Evolutionary conservation across 176 grass and related monocot species (phyloP), one percentile per base, ranked within the genome.

Genomic region (Bolboschoenus planiculmis): DNA sequence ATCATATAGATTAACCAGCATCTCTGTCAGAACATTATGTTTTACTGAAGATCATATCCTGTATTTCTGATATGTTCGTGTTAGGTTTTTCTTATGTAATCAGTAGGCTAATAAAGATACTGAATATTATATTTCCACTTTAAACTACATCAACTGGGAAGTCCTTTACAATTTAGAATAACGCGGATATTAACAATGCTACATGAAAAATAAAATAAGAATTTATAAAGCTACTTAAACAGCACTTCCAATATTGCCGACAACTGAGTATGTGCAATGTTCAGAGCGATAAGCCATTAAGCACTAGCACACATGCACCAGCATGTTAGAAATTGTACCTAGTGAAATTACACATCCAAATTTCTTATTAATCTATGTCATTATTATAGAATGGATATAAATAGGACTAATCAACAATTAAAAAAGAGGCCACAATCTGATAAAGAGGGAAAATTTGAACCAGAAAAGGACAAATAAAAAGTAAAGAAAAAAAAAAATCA

Each of bases 1-100:
- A 95, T 95, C 84, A 87, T 98, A 54, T 77, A 15, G 7, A 81
- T 29, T 51, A 79, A 43, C 5, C 31, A 4, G 50, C 10, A 0
- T 48, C 57, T 85, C 39, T 78, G 16, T 86, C 2, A 35, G 50
- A 33, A 15, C 56, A 81, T 81, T 62, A 81, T 63, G 56, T 81
- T 36, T 40, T 21, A 40, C 9, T 62, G 36, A 39, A 44, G 6
- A 48, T 82, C 79, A 76, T 20, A 53, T 53, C 46, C 72, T 18
- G 43, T 44, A 51, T 76, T 51, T 51, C 3, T 51, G 3, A 48
- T 51, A 13, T 48, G 71, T 48, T 51, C 44, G 4, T 47, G 2
- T 50, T 31, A 76, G 72, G 44, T 76, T 50, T 5, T 77, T 77
- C 13, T 77, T 30, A 46, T 77, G 72, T 77, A 77, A 51, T 44